phyloP scores from a whole-genome alignment of 805 yeast genomes.

The Cyberlindnera euphorbiae region DNA sequence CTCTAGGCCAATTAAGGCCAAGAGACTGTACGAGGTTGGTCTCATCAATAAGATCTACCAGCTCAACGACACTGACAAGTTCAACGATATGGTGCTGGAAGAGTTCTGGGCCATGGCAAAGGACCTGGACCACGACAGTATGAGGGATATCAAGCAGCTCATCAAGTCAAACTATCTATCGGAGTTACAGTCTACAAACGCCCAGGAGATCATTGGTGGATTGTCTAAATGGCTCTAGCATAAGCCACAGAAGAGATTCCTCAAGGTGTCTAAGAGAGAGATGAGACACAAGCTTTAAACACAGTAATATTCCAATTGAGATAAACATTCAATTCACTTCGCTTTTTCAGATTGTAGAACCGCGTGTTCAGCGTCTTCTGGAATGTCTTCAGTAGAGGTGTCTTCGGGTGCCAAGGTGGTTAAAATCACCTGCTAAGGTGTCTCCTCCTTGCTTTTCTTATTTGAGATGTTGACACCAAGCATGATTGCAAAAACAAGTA shows the following conservation, averaged over 20 bases:
- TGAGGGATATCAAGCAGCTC: conserved; percentile 39
- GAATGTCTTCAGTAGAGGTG: conserved; percentile 22
- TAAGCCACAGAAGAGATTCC: conserved; percentile 66
- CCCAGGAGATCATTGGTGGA: conserved; percentile 66
- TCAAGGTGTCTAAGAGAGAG: conserved; percentile 45
- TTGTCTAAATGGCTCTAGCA: conserved; percentile 67
- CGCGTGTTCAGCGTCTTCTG: conserved; percentile 19
- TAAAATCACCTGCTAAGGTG: conserved; percentile 31
- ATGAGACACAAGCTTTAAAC: conserved; percentile 57
- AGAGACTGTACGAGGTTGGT: conserved; percentile 53
- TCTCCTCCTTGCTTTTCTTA: conserved; percentile 29
- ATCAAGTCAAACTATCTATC: conserved; percentile 28
- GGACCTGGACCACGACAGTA: conserved; percentile 36
- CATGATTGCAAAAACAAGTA: conserved; percentile 58
- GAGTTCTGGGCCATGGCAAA: conserved; percentile 34
- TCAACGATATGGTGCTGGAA: conserved; percentile 38
- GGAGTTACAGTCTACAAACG: conserved; percentile 44
- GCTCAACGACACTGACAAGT: conserved; percentile 38
- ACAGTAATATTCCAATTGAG: conserved; percentile 7
- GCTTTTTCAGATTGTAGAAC: conserved; percentile 4
- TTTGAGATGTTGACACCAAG: conserved; percentile 43
- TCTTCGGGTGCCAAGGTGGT: conserved; percentile 29
- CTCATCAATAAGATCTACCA: conserved; percentile 56
- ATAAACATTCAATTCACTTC: not conserved
- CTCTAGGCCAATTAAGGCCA: conserved; percentile 58